Evolutionary conservation across 2,329 filamentous ascomycete species (phyloP), one percentile per base, ranked within the genome.

Genomic region (Beauveria sp.): DNA sequence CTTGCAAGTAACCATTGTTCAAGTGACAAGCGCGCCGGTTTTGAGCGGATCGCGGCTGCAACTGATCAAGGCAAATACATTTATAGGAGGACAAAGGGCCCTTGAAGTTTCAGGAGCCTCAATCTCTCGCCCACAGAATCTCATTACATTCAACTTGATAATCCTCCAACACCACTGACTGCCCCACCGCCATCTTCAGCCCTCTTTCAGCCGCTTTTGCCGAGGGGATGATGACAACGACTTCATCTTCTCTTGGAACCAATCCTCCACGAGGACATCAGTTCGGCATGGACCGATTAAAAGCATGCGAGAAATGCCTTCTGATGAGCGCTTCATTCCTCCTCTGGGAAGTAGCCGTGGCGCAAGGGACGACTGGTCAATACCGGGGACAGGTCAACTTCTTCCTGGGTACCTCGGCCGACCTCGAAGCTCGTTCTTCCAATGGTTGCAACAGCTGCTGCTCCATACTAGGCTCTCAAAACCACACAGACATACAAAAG

Each of bases 361-460:
- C 54, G 40, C 40, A 47, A 47, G 43, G 41, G 24, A 55, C 54
- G 18, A 30, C 28, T 3, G 9, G 26, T 9, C 54, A 55, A 26
- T 61, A 56, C 20, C 59, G 16, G 20, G 59, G 52, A 16, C 22
- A 18, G 18, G 20, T 40, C 48, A 43, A 62, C 50, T 59, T 54
- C 43, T 54, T 44, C 18, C 34, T 62, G 5, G 61, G 61, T 8
- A 54, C 55, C 40, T 37, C 55, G 14, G 43, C 34, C 14, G 61
- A 62, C n/a, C 48, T 62, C 14, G 47, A 59, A 9, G 30, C 20
- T 22, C 55, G 55, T 16, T 28, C n/a, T 10, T 43, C 48, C 1
- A 9, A 24, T 7, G 54, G 60, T 4, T 62, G 61, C 37, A 34
- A 16, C 2, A 59, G 61, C 41, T 62, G 61, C 18, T n/a, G 12